Percentiles rank a stretch among this genome's conserved stretches.
Conservation (phyloP, 768 basidiomycete genomes). For the Tricholomella constricta region DNA sequence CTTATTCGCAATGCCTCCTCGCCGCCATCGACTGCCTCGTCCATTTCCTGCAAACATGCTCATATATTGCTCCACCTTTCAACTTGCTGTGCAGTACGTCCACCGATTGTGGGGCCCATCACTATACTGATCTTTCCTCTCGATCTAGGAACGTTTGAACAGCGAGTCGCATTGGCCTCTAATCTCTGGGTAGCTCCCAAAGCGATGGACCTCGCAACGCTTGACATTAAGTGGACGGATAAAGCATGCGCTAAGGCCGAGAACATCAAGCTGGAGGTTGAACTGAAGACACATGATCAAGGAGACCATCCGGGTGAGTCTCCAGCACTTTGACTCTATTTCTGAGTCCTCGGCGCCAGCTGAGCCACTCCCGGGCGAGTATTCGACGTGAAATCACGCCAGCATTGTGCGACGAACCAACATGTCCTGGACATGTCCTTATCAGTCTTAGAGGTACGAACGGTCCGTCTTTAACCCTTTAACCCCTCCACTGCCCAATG, state of each 20-base stretch:
- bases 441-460: conserved; percentile 69
- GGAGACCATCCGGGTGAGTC: conserved; percentile 89
- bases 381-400: conserved; percentile 82
- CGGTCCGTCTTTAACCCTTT: not conserved
- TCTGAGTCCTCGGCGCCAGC: no score
- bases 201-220: conserved; percentile 46
- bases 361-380: no score
- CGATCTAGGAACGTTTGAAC: conserved; percentile 65
- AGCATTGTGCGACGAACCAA: conserved; percentile 87
- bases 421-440: conserved; percentile 95
- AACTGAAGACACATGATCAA: conserved; percentile 98
- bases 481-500: not conserved
- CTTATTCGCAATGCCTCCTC: no score
- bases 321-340: not conserved
- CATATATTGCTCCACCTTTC: conserved; percentile 68
- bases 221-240: conserved; percentile 77
- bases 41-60: conserved; percentile 64
- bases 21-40: conserved; percentile 74
- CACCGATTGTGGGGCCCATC: conserved; percentile 68
- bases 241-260: conserved; percentile 65
- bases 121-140: conserved; percentile 51
- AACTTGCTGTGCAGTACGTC: conserved; percentile 64
- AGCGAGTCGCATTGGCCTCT: conserved; percentile 27
- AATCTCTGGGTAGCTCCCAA: conserved; percentile 42
- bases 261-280: conserved; percentile 83